phyloP scores from a whole-genome alignment of 192 early-diverging fungal species.

The Mortierella hygrophila region DNA sequence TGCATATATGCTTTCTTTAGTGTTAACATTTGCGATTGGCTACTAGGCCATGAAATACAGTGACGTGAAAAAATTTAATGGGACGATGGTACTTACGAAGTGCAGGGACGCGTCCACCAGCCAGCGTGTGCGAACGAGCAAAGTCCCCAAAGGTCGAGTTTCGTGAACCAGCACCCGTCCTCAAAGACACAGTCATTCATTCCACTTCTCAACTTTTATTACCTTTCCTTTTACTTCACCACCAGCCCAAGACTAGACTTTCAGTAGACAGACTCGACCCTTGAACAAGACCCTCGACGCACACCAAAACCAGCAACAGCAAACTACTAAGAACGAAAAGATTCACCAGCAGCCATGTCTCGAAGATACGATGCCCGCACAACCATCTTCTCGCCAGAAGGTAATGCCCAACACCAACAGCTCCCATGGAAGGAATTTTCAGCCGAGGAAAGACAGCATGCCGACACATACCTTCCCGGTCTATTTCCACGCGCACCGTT shows the following conservation, averaged over 20 bases:
- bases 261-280: no score
- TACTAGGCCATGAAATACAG: neutral
- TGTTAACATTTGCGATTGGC: neutral
- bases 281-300: neutral
- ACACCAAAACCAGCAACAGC: neutral
- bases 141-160: neutral
- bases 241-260: neutral
- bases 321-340: neutral
- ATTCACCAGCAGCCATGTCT: slow-evolving; percentile 73
- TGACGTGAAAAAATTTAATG: neutral
- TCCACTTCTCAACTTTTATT: neutral
- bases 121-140: neutral
- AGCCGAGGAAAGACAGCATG: neutral
- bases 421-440: neutral
- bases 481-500: no score
- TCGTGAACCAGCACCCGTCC: neutral
- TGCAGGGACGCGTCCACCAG: slow-evolving; percentile 8
- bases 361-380: slow-evolving; percentile 98
- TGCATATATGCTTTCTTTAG: neutral
- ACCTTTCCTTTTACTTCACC: neutral
- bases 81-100: neutral
- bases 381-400: slow-evolving; percentile 99
- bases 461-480: no score
- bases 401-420: slow-evolving; percentile 61
- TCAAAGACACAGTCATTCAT: slow-evolving; percentile 5